phyloP scores from a whole-genome alignment of 2,329 filamentous ascomycete species.

The Fusarium tanahbumbuense region DNA sequence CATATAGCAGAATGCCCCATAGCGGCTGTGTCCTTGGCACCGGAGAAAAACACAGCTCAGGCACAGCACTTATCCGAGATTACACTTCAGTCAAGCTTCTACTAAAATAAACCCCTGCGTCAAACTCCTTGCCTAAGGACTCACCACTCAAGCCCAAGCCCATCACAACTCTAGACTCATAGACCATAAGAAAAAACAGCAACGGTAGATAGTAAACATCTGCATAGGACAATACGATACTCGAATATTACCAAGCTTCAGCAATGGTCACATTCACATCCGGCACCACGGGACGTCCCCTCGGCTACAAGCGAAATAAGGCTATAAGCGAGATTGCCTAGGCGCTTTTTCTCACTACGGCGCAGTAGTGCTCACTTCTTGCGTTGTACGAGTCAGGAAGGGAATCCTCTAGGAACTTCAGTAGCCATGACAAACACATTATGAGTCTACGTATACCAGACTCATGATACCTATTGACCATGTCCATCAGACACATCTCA shows the following conservation, averaged over 20 bases:
- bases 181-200: no score
- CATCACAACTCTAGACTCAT: neutral
- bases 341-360: neutral
- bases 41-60: neutral
- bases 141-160: no score
- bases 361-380: slow-evolving; percentile 17
- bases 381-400: neutral
- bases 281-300: slow-evolving; percentile 19
- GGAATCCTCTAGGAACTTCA: neutral
- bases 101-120: neutral
- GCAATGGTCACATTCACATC: neutral
- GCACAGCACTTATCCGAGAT: slow-evolving; percentile 4
- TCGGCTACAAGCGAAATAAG: slow-evolving; percentile 37
- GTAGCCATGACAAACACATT: neutral
- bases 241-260: neutral
- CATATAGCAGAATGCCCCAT: neutral
- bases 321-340: slow-evolving; percentile 23
- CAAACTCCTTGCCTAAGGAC: neutral
- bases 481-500: no score
- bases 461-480: no score
- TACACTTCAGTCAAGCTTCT: neutral
- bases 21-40: neutral
- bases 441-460: no score
- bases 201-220: no score
- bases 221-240: neutral